Base-by-base conservation (phyloP, 331 rosid species). In the Prunus yedoensis region DNA sequence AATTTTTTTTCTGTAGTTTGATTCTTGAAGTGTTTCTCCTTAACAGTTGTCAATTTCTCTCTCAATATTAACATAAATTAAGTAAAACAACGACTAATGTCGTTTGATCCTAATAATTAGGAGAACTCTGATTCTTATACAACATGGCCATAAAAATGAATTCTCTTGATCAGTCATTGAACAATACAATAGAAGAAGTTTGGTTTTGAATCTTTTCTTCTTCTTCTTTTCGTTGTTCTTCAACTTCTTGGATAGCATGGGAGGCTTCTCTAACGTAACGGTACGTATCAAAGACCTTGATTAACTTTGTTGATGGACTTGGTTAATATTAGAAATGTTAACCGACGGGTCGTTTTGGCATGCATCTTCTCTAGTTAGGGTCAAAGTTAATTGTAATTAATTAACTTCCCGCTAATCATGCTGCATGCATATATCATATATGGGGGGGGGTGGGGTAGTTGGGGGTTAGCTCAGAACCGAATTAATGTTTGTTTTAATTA, bases 321-420 rank as follows among this genome's bases (percentile, higher is more conserved):
- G 43, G 73, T 68, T 68, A 68, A 68, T 14, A 61, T 61, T 61
- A 61, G 66, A 61, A 61, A 61, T 61, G 23, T 13, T 23, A 12
- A 58, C 63, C 32, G 16, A 58, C 27, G 18, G 17, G 32, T 27
- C 63, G 32, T 23, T 58, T 23, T 12, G 63, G 63, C 32, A 21
- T 58, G 63, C 35, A 23, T 11, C 63, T 4, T 23, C 35, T 23
- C 12, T 58, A 4, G 23, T 30, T 4, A 23, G 63, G 20, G 66
- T 1, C 66, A 61, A 61, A 32, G 15, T 38, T 38, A 38, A 38
- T 61, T 28, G 21, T 28, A 61, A 27, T 47, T 47, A 47, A 47
- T 3, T 53, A 53, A 3, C 68, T 32, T 30, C 47, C 67, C 46
- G 21, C 67, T 62, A 68, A 49, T 1, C 13, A 68, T 27, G 60